Evolutionary conservation across 805 yeast species (phyloP), one percentile per base, ranked within the genome.

Genomic region (Candida berthetii): DNA sequence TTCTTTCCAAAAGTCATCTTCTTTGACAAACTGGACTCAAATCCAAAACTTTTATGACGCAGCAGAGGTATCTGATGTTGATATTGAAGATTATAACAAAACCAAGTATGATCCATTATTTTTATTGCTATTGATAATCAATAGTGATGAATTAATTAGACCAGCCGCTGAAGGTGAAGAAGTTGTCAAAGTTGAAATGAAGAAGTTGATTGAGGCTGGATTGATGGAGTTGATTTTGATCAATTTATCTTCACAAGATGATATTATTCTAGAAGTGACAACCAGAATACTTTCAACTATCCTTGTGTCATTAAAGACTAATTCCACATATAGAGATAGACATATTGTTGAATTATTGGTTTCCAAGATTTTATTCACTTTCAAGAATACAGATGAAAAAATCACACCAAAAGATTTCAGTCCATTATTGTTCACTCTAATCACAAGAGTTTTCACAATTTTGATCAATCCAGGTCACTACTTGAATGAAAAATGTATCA

Each of bases 401-500:
- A 42, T 27, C 14, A 35, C 42, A 3, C 17, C 52, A 8, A 40
- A 44, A 3, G 55, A 52, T 1, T 45, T 73, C 6, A 52, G 79
- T 0, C 71, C 80, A 3, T 47, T 82, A 15, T 64, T 80, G n/a
- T 74, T 83, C 61, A 62, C 68, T 15, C 55, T 78, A 41, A 59
- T 81, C 32, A 73, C 87, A 1, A 71, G 74, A 39, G 56, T 88
- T 31, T 62, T 78, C 4, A 74, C 77, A 3, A 66, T 86, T 2
- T 57, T 86, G 43, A 58, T 69, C 6, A 78, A 81, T 46, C 96
- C 97, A 0, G 77, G 80, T 0, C 91, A 86, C 47, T 72, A 71
- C 50, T 58, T 91, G 17, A 85, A 82, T 58, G 96, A 89, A 47
- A 77, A 78, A 48, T 76, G 78, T 0, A 77, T 71, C 50, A 73